Conservation (phyloP, 2,329 filamentous ascomycete species). For the Clonostachys rosea region DNA sequence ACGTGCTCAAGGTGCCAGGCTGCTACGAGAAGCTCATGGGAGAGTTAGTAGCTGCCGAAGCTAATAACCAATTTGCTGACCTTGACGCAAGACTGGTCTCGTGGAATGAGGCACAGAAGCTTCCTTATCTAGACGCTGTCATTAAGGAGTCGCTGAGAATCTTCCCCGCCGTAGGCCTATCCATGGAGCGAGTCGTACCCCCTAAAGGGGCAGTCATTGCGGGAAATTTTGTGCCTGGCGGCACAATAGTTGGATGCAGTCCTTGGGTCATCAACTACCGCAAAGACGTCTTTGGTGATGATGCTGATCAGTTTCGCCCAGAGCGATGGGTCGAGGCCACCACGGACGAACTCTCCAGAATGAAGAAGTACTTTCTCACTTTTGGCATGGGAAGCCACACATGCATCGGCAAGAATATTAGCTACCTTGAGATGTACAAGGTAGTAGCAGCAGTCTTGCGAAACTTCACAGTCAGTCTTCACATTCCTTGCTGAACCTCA, state of each 20-base stretch:
- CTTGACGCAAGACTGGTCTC: slow-evolving; percentile 52
- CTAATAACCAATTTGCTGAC: slow-evolving; percentile 1
- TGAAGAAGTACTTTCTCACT: slow-evolving; percentile 12
- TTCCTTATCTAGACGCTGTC: neutral
- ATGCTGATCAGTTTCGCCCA: slow-evolving; percentile 34
- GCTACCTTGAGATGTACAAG: slow-evolving; percentile 14
- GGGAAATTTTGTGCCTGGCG: slow-evolving; percentile 24
- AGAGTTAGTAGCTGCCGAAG: slow-evolving; percentile 8
- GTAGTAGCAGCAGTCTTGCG: slow-evolving; percentile 13
- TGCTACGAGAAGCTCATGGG: slow-evolving; percentile 11
- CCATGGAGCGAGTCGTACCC: too few species aligned
- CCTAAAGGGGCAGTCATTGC: too few species aligned
- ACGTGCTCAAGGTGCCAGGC: slow-evolving; percentile 26
- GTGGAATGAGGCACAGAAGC: neutral
- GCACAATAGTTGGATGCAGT: slow-evolving; percentile 25
- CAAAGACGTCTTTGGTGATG: slow-evolving; percentile 32
- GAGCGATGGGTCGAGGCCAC: slow-evolving; percentile 39
- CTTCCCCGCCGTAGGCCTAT: neutral
- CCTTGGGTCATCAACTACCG: slow-evolving; percentile 29
- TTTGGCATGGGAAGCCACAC: slow-evolving; percentile 47
- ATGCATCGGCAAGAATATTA: slow-evolving; percentile 28
- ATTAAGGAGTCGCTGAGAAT: neutral
- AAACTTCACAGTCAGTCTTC: neutral
- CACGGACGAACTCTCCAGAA: neutral
- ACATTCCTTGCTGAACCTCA: too few species aligned